Evolutionary conservation across 75 land plant genomes (phyloP), one percentile per base, ranked within the genome.

Genomic region (Sequoia sempervirens): DNA sequence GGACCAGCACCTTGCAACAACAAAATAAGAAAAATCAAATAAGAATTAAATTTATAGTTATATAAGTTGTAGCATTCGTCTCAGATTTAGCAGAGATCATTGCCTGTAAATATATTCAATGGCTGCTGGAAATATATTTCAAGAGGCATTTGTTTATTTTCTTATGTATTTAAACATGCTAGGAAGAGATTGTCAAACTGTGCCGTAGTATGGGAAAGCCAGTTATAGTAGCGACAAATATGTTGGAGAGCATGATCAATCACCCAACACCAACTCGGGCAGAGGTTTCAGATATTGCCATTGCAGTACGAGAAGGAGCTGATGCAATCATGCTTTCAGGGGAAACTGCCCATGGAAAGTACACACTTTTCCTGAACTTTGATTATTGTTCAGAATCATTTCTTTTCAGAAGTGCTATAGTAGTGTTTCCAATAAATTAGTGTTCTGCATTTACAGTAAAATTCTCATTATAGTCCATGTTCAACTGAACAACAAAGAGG

Each of bases 201-300:
- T 97, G 99, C 78, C 88, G 89, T 7, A 90, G 87, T 83, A 92
- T 91, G 93, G 90, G 91, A 64, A 97, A 97, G 85, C 92, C 99
- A 82, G 99, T 97, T 4, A 97, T 97, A 68, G 99, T 97, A 34
- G 99, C 99, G 30, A 97, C 99, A 28, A 97, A 97, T 88, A 97
- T 97, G 99, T 88, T 97, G 50, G 99, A 97, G 84, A 97, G 99
- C 90, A 97, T 97, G 99, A 97, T 97, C 52, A 86, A 90, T 78
- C 99, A 97, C 82, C 99, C 99, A 52, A 97, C 98, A 36, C 99
- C 99, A 50, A 97, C 99, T n/a, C 86, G 99, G 66, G 99, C 99
- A 47, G 99, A 97, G 84, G 99, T 97, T 50, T 97, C 99, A 56
- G 99, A 97, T 83, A 97, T 97, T 84, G 98, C 99, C 18, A 97